Base-by-base conservation (phyloP, 805 yeast species). In the Ogataea nonfermentans region DNA sequence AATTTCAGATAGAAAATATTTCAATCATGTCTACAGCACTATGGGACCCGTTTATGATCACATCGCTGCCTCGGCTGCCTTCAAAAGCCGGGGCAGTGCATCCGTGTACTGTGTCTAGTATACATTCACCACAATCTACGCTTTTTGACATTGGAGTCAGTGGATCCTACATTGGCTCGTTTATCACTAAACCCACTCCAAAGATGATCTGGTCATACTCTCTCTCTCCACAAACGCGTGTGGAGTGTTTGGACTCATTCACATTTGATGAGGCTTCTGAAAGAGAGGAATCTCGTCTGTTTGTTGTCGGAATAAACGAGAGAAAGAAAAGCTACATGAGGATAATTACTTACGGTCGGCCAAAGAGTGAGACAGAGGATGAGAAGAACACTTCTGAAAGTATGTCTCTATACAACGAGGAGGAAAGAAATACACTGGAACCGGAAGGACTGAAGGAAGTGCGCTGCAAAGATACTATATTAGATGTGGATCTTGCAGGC, bases 151-250 rank as follows among this genome's bases (percentile, higher is more conserved):
- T 76, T 33, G 79, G 75, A n/a, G 67, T 76, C 32, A 70, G 76
- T 41, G 78, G 76, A 35, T 75, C 79, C 26, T 69, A 67, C 48
- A 62, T 76, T 28, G 73, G 78, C 22, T 67, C 74, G 25, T 74
- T 70, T 51, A 61, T 76, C 24, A 68, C 74, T 36, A 71, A 67
- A 49, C 82, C 82, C 12, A 67, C 78, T 10, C 82, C 82, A n/a
- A 74, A 70, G 44, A 59, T 76, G 56, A 60, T 69, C 27, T 76
- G 81, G 81, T 71, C 79, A 3, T 65, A 67, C 50, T 71, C 81
- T 14, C 61, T 76, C 32, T 66, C 76, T 13, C 81, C 81, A 6
- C 63, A 66, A 19, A 60, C 72, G 13, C 43, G 60, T 2, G 70
- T 74, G 14, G 68, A 69, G 32, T 55, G 70, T 32, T 53, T 76